Percentiles rank a stretch among this genome's conserved stretches.
These are phyloP conservation scores for Mycena rebaudengoi DNA, from an alignment of 768 basidiomycete species.

Conservation along the genomic window DNA sequence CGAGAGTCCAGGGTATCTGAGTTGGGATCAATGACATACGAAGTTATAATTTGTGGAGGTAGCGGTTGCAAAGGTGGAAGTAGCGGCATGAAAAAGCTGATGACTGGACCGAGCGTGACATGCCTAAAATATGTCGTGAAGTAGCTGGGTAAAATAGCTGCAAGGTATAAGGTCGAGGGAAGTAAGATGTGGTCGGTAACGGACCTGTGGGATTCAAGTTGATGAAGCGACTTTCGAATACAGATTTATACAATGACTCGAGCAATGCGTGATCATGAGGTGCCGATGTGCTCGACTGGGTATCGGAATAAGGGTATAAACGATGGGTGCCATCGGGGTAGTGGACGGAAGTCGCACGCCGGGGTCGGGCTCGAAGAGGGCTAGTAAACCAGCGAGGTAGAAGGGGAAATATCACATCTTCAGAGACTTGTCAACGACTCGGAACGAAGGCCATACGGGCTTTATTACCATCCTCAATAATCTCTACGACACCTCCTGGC, in stretches of 20 bases:
- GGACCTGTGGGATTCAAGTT: conserved; percentile 74
- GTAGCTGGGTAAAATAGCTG: conserved; percentile 74
- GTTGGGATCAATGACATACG: conserved; percentile 47
- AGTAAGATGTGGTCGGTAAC: conserved; percentile 20
- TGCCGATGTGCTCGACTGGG: conserved; percentile 42
- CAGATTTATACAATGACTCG: conserved; percentile 70
- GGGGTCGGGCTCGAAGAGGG: conserved; percentile 64
- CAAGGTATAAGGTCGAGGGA: conserved; percentile 5
- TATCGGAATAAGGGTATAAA: conserved; percentile 44
- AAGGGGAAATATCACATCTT: conserved; percentile 80
- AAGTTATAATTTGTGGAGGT: conserved; percentile 52
- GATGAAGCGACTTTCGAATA: conserved; percentile 77
- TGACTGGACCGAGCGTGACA: conserved; percentile 65
- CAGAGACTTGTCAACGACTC: not conserved
- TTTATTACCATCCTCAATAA: conserved; percentile 79
- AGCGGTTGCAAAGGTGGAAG: conserved; percentile 69
- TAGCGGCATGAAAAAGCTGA: conserved; percentile 75
- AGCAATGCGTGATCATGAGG: conserved; percentile 75
- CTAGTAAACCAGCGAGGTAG: conserved; percentile 83
- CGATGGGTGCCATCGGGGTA: conserved; percentile 57
- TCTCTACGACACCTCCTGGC: conserved; percentile 75
- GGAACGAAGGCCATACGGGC: too few species aligned
- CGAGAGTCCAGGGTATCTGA: conserved; percentile 45
- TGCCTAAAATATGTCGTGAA: conserved; percentile 78
- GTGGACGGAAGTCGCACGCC: conserved; percentile 58